phyloP scores from a whole-genome alignment of 306 rosid genomes.

The Vachellia collinsii region DNA sequence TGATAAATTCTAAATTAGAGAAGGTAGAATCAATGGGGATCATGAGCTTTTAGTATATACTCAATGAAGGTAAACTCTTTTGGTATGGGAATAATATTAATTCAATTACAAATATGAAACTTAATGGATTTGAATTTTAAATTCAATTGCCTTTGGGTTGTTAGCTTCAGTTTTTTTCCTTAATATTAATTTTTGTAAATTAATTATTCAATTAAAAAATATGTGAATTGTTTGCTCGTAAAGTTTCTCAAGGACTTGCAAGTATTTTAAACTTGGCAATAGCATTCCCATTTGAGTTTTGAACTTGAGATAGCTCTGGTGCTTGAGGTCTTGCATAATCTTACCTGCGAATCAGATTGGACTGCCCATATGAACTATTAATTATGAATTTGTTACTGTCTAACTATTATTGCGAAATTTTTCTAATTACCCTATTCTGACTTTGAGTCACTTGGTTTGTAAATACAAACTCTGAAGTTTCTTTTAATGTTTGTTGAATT shows the following conservation, averaged over 20 bases:
- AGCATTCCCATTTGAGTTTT: not conserved
- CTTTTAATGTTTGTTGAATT: slow-evolving; percentile 41
- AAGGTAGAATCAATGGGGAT: not conserved
- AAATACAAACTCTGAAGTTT: slow-evolving; percentile 10
- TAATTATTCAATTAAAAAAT: not conserved
- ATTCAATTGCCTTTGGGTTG: slow-evolving; percentile 5
- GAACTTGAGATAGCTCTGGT: not conserved
- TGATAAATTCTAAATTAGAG: not conserved
- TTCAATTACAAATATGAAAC: not conserved
- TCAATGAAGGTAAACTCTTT: not conserved
- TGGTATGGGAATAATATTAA: not conserved
- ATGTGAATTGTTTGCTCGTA: not conserved
- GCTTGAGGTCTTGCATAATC: not conserved
- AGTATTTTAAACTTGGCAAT: too few relatives aligned
- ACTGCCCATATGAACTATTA: not conserved
- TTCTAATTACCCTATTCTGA: slow-evolving; percentile 1
- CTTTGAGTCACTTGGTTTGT: not conserved
- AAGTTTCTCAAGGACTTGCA: not conserved
- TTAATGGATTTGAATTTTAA: not conserved
- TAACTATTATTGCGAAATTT: slow-evolving; percentile 12
- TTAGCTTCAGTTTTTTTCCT: not conserved
- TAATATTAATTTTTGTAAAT: not conserved
- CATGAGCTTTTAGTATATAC: not conserved
- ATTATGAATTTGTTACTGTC: not conserved
- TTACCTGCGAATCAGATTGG: not conserved